phyloP scores from a whole-genome alignment of 257 asterid genomes.

The Primulina tabacum region DNA sequence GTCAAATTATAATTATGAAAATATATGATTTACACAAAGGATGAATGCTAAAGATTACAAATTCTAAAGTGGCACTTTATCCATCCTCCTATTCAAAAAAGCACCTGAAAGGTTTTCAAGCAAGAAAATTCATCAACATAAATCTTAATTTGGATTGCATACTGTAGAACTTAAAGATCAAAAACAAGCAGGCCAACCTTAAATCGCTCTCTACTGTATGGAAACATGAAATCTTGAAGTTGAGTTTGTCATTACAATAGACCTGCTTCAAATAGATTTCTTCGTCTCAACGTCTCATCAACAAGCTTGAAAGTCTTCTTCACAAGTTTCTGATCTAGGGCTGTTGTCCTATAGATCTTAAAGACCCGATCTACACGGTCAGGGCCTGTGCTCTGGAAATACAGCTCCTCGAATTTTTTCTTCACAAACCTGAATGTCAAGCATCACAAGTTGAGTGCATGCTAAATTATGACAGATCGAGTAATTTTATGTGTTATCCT shows the following conservation, averaged over 20 bases:
- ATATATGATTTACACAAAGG: background rate
- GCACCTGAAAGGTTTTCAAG: background rate
- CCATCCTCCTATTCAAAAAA: background rate
- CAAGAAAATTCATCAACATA: background rate
- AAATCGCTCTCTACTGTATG: conserved; percentile 1
- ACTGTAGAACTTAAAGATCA: conserved; percentile 18
- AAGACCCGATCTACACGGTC: conserved; percentile 90
- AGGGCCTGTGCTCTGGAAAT: conserved; percentile 93
- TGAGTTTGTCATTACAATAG: conserved; percentile 46
- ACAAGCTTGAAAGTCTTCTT: conserved; percentile 99
- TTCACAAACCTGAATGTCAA: conserved; percentile 69
- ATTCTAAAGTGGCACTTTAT: background rate
- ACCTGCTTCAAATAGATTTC: conserved; percentile 94
- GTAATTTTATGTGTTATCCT: background rate
- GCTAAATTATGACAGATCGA: background rate
- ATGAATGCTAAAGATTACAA: background rate
- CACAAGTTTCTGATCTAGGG: conserved; percentile 95
- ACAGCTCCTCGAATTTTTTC: conserved; percentile 94
- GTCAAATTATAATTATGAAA: background rate
- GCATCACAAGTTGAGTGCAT: conserved; percentile 6
- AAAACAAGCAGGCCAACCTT: conserved; percentile 11
- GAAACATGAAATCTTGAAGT: conserved; percentile 15
- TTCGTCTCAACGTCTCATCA: conserved; percentile 92
- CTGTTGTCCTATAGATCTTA: conserved; percentile 93
- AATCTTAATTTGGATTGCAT: conserved; percentile 8